Percentiles rank a stretch among this genome's conserved stretches.
phyloP scores from a whole-genome alignment of 208 protist species.

The Leishmania martiniquensis region DNA sequence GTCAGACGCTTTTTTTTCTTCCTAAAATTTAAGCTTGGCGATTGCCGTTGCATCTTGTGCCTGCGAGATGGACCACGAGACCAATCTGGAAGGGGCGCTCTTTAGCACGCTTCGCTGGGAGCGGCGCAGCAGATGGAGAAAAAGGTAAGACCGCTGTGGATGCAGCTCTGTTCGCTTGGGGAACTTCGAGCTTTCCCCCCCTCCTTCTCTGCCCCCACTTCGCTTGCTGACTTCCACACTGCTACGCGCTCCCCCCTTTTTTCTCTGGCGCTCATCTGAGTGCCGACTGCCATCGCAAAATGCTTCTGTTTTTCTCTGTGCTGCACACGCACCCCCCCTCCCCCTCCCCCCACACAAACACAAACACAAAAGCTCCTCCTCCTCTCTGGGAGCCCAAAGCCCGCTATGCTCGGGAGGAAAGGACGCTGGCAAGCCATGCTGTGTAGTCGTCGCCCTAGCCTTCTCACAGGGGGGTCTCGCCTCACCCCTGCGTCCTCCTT shows the following conservation, averaged over 20 bases:
- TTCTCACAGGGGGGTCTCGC: not conserved
- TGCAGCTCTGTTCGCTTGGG: not conserved
- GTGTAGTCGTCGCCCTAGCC: not conserved
- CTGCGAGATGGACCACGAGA: not conserved
- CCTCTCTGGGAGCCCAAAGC: not conserved
- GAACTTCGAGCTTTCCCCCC: not conserved
- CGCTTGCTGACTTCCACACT: not conserved
- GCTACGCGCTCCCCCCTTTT: not conserved
- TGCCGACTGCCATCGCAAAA: not conserved
- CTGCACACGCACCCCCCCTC: not conserved
- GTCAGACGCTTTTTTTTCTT: not conserved
- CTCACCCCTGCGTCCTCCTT: not conserved
- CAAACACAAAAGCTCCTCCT: not conserved
- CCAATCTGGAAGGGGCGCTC: not conserved
- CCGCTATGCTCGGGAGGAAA: not conserved
- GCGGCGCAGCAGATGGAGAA: not conserved
- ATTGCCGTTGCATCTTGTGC: not conserved
- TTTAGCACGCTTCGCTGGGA: not conserved
- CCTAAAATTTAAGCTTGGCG: too few relatives aligned
- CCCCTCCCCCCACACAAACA: not conserved
- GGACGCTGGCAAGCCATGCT: slow-evolving; percentile 4
- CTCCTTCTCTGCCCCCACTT: not conserved
- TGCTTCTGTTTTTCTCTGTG: not conserved
- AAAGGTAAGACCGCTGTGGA: not conserved
- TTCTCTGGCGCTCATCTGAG: not conserved